Percentiles rank a stretch among this genome's conserved stretches.
phyloP scores from a whole-genome alignment of 1,284 basidiomycete species.

The Porphyrellus sp. region DNA sequence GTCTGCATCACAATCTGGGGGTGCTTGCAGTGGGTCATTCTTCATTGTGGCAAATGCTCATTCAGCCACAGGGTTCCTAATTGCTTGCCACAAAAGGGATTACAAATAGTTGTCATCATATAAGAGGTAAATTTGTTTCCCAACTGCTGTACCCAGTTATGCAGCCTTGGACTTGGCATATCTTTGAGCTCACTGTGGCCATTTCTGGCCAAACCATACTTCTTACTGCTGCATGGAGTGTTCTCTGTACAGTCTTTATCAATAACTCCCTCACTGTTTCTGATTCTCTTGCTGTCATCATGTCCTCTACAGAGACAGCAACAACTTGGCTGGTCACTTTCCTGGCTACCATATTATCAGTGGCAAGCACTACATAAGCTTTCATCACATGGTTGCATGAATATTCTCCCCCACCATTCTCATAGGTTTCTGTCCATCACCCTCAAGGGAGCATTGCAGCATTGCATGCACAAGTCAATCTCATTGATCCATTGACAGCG shows the following conservation, averaged over 20 bases:
- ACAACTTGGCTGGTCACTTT: conserved; percentile 14
- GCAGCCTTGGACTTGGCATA: not conserved
- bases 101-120: no score
- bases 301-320: conserved; percentile 4
- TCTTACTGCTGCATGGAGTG: conserved; percentile 12
- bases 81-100: no score
- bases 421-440: not conserved
- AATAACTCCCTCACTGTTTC: conserved; percentile 1
- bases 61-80: no score
- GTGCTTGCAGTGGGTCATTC: no score
- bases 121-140: no score
- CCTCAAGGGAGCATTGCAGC: not conserved
- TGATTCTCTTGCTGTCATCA: conserved; percentile 3
- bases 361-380: conserved; percentile 5
- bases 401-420: not conserved
- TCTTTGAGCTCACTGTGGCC: not conserved
- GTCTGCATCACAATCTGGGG: no score
- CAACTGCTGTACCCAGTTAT: no score
- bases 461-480: not conserved
- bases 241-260: conserved; percentile 7
- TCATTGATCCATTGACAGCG: not conserved
- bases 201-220: conserved; percentile 6
- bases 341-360: conserved; percentile 10
- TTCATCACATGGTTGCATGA: not conserved
- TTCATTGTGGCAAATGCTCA: no score